Conservation (phyloP, 768 basidiomycete species). For the Pholiota conissans region DNA sequence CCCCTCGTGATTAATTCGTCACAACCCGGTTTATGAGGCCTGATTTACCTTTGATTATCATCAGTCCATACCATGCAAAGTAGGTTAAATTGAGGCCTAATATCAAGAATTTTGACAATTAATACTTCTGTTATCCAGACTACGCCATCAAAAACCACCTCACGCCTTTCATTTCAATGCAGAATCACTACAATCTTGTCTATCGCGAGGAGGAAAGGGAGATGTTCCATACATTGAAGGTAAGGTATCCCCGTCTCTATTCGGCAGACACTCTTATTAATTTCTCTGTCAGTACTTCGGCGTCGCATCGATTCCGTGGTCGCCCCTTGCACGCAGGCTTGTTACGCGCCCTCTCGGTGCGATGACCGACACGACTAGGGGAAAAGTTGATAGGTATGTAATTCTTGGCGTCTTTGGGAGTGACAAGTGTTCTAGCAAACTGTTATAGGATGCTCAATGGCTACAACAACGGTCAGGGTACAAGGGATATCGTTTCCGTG, state of each 20-base stretch:
- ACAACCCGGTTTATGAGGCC: not conserved
- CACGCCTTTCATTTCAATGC: conserved; percentile 69
- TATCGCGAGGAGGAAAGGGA: conserved; percentile 69
- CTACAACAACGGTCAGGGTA: conserved; percentile 17
- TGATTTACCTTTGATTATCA: not conserved
- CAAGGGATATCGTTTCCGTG: conserved; percentile 40
- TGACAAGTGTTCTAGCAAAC: no score
- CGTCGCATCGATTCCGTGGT: conserved; percentile 61
- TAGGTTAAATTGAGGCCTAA: no score
- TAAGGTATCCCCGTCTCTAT: conserved; percentile 9
- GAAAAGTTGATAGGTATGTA: conserved; percentile 1
- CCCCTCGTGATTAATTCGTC: not conserved
- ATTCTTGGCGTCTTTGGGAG: no score
- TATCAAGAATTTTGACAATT: not conserved
- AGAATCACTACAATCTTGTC: conserved; percentile 61
- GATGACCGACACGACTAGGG: conserved; percentile 39
- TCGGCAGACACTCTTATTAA: not conserved
- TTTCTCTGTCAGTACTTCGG: conserved; percentile 40
- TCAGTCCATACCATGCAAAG: conserved; percentile 59
- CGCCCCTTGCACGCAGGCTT: conserved; percentile 52
- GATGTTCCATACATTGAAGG: conserved; percentile 62
- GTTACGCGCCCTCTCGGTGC: conserved; percentile 38
- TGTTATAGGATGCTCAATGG: conserved; percentile 3
- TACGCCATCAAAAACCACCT: conserved; percentile 60
- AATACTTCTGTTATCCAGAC: conserved; percentile 31